Conservation (phyloP, 768 basidiomycete species). For the Boletus speciosus region DNA sequence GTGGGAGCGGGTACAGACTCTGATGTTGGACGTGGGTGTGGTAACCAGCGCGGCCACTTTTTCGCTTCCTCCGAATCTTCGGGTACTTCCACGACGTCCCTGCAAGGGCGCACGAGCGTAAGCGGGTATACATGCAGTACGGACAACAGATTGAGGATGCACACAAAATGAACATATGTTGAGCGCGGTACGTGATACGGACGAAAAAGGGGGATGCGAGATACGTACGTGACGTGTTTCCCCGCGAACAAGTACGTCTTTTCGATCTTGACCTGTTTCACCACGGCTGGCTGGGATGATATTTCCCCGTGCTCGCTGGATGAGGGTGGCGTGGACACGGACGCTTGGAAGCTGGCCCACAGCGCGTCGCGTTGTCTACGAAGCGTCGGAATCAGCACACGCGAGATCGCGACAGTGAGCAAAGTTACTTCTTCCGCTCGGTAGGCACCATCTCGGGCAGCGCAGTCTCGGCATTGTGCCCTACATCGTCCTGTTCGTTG, state of each 20-base stretch:
- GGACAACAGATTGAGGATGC: background rate
- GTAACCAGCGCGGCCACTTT: constrained; percentile 62
- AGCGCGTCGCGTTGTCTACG: constrained; percentile 57
- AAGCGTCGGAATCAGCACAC: background rate
- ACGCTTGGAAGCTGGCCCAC: constrained; percentile 69
- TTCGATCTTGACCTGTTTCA: constrained; percentile 59
- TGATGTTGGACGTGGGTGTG: background rate
- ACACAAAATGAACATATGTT: background rate
- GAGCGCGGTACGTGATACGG: background rate
- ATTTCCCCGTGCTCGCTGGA: no score
- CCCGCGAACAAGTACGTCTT: constrained; percentile 75
- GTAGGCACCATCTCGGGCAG: constrained; percentile 33
- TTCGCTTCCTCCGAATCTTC: constrained; percentile 73
- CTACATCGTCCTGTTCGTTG: constrained; percentile 37
- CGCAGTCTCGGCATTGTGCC: constrained; percentile 18
- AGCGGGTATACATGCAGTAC: no score
- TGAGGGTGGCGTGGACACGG: constrained; percentile 37
- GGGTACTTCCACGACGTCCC: constrained; percentile 70
- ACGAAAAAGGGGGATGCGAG: background rate
- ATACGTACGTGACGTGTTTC: constrained; percentile 66
- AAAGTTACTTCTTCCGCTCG: constrained; percentile 43
- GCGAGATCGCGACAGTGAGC: background rate
- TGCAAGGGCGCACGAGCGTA: constrained; percentile 25
- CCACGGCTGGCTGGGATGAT: constrained; percentile 13
- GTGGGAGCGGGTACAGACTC: background rate